Conservation (phyloP, 176 grass and related monocot genomes). For the Saccharum officinarum region DNA sequence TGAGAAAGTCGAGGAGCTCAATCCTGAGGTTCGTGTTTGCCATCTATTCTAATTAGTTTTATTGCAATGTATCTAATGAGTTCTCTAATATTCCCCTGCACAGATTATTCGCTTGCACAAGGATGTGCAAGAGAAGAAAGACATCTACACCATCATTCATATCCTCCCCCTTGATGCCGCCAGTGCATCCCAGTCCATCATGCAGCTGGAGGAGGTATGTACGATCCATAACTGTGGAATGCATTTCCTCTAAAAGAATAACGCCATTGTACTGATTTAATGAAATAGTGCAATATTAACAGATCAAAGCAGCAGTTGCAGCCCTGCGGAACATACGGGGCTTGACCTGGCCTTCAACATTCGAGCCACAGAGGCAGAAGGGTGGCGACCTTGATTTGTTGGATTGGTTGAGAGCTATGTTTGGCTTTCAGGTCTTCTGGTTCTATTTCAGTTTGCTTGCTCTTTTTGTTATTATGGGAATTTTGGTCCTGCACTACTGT, state of each 20-base stretch:
- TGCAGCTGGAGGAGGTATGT: conserved; percentile 94
- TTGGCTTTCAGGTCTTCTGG: conserved; percentile 90
- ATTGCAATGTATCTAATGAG: conserved; percentile 35
- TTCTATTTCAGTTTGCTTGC: conserved; percentile 13
- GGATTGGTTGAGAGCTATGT: conserved; percentile 96
- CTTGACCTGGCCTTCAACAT: conserved; percentile 81
- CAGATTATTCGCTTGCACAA: conserved; percentile 79
- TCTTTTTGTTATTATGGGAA: not conserved
- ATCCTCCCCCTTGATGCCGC: conserved; percentile 84
- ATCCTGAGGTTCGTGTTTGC: conserved; percentile 65
- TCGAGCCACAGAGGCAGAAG: conserved; percentile 82
- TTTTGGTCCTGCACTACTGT: not conserved
- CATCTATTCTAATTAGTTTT: not conserved
- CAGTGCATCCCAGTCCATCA: conserved; percentile 85
- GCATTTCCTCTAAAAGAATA: conserved; percentile 9
- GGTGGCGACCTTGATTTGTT: conserved; percentile 77
- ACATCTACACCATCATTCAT: conserved; percentile 75
- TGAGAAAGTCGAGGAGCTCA: conserved; percentile 94
- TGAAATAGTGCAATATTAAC: conserved; percentile 32
- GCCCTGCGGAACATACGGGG: conserved; percentile 62
- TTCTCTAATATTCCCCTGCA: conserved; percentile 23
- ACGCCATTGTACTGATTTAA: conserved; percentile 17
- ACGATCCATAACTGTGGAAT: conserved; percentile 2
- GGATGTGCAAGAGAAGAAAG: conserved; percentile 93
- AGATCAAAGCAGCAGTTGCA: conserved; percentile 66